phyloP scores from a whole-genome alignment of 148 eudicot genomes.

The Gaultheria prostrata region DNA sequence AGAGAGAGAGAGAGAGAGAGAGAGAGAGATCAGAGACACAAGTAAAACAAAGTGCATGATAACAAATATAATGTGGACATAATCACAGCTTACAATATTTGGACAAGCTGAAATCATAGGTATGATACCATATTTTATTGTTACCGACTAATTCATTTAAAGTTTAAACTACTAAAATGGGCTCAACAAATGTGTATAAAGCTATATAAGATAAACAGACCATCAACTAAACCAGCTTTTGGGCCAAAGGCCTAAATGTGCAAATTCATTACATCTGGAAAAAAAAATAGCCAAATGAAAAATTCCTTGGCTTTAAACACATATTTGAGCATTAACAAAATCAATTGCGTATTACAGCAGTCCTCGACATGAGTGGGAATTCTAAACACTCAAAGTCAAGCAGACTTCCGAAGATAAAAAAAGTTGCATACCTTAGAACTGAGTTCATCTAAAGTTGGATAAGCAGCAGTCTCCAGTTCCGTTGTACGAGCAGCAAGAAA shows the following conservation, averaged over 20 bases:
- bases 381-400: not conserved
- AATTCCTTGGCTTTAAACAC: not conserved
- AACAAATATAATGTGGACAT: not conserved
- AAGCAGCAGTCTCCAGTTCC: conserved; percentile 69
- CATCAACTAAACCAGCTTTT: no score
- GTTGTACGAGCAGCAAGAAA: conserved; percentile 81
- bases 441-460: conserved; percentile 75
- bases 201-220: no score
- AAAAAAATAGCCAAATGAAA: not conserved
- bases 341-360: not conserved
- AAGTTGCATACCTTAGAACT: conserved; percentile 51
- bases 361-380: not conserved
- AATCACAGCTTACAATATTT: not conserved
- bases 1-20: not conserved
- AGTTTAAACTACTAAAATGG: no score
- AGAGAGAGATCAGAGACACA: not conserved
- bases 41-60: not conserved
- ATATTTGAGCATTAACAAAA: not conserved
- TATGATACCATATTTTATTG: not conserved
- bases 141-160: not conserved
- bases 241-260: not conserved
- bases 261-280: not conserved
- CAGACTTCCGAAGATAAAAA: not conserved
- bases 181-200: no score
- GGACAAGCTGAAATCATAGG: not conserved